A percentile compares a stretch with the other conserved stretches of the same genome.
Evolutionary conservation across 768 basidiomycete genomes (phyloP).

Genomic region (Strobilomyces confusus): DNA sequence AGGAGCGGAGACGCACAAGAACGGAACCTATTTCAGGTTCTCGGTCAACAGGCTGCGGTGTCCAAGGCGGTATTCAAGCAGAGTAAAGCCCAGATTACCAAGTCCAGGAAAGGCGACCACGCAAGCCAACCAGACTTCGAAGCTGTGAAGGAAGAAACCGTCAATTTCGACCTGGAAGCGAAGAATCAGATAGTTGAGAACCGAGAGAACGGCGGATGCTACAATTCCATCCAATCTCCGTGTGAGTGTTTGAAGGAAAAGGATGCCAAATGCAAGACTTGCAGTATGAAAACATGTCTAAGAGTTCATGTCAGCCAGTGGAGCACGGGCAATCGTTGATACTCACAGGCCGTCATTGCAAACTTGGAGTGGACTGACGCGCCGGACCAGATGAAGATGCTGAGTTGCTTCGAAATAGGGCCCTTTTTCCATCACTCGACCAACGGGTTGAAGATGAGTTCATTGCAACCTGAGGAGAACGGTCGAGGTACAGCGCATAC

Average conservation of each 20-base stretch:
- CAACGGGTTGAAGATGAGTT: conserved; percentile 85
- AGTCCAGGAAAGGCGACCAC: conserved; percentile 71
- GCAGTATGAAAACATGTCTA: conserved; percentile 54
- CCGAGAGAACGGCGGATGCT: conserved; percentile 56
- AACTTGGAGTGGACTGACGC: conserved; percentile 84
- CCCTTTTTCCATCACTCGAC: conserved; percentile 73
- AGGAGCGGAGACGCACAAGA: conserved; percentile 29
- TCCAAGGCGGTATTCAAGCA: conserved; percentile 75
- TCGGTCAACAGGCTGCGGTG: conserved; percentile 26
- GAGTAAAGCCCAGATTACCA: conserved; percentile 67
- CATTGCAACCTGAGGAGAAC: conserved; percentile 19
- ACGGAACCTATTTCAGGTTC: conserved; percentile 32
- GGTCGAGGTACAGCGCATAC: conserved; percentile 26
- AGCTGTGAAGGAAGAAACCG: conserved; percentile 71
- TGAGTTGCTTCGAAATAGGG: conserved; percentile 79
- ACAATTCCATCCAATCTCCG: conserved; percentile 49
- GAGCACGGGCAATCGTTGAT: not conserved
- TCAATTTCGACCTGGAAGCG: conserved; percentile 69
- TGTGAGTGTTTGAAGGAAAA: not conserved
- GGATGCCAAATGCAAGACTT: conserved; percentile 12
- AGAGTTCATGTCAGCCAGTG: not conserved
- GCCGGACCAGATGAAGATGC: conserved; percentile 68
- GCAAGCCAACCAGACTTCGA: conserved; percentile 80
- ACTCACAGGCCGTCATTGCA: conserved; percentile 49
- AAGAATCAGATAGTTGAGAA: conserved; percentile 75